Percentiles rank a stretch among this genome's conserved stretches.
These are phyloP conservation scores for Serendipita sp. DNA, from an alignment of 768 basidiomycete species.

Conservation along the genomic window DNA sequence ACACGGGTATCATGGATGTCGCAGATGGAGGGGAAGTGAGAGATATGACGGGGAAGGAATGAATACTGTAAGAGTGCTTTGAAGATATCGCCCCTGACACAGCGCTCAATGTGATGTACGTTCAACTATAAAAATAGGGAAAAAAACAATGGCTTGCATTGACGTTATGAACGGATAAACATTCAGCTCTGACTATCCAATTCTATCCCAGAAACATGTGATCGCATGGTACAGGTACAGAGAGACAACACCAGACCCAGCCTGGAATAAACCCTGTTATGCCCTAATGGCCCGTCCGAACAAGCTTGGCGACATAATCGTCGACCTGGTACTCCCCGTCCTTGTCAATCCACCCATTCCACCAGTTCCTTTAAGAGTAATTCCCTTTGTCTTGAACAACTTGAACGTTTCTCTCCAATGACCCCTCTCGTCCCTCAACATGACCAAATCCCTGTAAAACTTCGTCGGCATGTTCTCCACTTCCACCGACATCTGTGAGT, in stretches of 20 bases:
- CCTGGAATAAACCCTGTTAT: not conserved
- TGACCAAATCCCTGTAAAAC: not conserved
- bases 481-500: not conserved
- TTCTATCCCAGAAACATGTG: not conserved
- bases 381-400: slow-evolving; percentile 3
- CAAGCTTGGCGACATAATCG: not conserved
- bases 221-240: not conserved
- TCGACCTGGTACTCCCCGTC: not conserved
- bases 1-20: slow-evolving; percentile 84
- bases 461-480: slow-evolving; percentile 6
- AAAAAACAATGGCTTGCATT: too few relatives aligned
- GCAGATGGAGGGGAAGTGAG: slow-evolving; percentile 40
- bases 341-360: not conserved
- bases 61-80: too few relatives aligned
- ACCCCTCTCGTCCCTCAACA: not conserved
- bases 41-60: slow-evolving; percentile 10
- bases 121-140: not conserved
- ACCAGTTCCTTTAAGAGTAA: not conserved
- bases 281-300: not conserved
- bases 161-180: too few relatives aligned
- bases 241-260: not conserved
- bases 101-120: too few relatives aligned
- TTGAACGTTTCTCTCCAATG: slow-evolving; percentile 7
- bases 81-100: too few relatives aligned
- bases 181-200: too few relatives aligned